These are phyloP conservation scores for Bromus sterilis DNA, from an alignment of 176 grass and related monocot genomes.

Conservation along the genomic window DNA sequence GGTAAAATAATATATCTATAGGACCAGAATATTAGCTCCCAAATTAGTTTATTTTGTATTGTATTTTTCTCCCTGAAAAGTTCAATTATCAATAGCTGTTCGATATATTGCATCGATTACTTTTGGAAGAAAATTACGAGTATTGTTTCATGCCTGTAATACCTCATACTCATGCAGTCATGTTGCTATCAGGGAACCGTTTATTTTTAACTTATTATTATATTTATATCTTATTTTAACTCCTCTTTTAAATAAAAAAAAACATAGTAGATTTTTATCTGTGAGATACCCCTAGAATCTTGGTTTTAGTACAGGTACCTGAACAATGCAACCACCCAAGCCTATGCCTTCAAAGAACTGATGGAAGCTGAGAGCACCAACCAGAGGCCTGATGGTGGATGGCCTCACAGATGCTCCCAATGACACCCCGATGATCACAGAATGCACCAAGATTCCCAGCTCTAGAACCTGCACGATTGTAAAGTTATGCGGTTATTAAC, in stretches of 20 bases:
- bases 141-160: background rate
- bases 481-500: constrained; percentile 15
- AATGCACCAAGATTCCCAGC: constrained; percentile 90
- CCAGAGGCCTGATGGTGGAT: constrained; percentile 77
- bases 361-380: constrained; percentile 94
- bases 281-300: background rate
- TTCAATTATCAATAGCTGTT: background rate
- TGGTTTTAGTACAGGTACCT: constrained; percentile 36
- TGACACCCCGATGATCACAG: constrained; percentile 91
- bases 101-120: background rate
- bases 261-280: too few relatives aligned
- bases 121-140: background rate
- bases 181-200: background rate
- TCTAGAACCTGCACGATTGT: constrained; percentile 64
- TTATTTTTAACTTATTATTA: constrained; percentile 4
- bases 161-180: too few relatives aligned
- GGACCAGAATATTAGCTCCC: background rate
- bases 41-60: background rate
- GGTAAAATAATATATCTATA: background rate
- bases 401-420: constrained; percentile 70
- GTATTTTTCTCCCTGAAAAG: background rate
- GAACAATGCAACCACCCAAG: constrained; percentile 87
- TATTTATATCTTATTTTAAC: background rate
- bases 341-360: constrained; percentile 99
- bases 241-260: too few relatives aligned